These are phyloP conservation scores for Macrolepiota dolichaula DNA, from an alignment of 768 basidiomycete species.

Conservation along the genomic window DNA sequence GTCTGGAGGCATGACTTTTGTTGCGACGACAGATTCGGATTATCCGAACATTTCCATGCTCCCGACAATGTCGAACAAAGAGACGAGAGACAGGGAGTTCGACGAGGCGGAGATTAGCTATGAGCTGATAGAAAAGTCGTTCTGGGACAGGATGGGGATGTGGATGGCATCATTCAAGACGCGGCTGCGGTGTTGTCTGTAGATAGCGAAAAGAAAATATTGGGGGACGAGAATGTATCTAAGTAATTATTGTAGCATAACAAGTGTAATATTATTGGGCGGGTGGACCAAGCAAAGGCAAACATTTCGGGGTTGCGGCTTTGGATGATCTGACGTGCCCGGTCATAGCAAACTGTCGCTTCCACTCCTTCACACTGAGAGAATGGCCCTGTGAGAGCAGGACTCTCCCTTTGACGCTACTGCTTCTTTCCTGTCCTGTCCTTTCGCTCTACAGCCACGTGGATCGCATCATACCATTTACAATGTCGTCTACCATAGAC, in stretches of 20 bases:
- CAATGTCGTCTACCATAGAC: slow-evolving; percentile 8
- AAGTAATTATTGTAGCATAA: slow-evolving; percentile 2
- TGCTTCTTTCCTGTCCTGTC: slow-evolving; percentile 5
- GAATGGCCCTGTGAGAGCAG: slow-evolving; percentile 36
- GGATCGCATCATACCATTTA: slow-evolving; percentile 2
- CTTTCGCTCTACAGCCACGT: background rate
- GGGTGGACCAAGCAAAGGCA: slow-evolving; percentile 7
- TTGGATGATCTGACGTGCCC: slow-evolving; percentile 1
- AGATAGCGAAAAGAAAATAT: background rate
- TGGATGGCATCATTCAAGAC: background rate
- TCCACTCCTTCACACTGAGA: slow-evolving; percentile 16
- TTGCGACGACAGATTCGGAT: slow-evolving; percentile 13
- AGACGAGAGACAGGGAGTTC: background rate
- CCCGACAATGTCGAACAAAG: slow-evolving; percentile 10
- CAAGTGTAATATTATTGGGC: background rate
- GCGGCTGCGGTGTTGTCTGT: slow-evolving; percentile 1
- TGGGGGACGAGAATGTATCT: background rate
- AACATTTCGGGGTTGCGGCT: slow-evolving; percentile 1
- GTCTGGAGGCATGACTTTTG: slow-evolving; percentile 22
- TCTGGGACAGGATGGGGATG: slow-evolving; percentile 12
- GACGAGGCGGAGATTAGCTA: background rate
- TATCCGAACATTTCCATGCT: slow-evolving; percentile 22
- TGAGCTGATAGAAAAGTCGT: background rate
- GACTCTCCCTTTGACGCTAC: slow-evolving; percentile 21
- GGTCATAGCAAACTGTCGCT: slow-evolving; percentile 13